Percentiles rank a stretch among this genome's conserved stretches.
These are phyloP conservation scores for Penicillium griseofulvum DNA, from an alignment of 2,329 filamentous ascomycete genomes.

Conservation along the genomic window DNA sequence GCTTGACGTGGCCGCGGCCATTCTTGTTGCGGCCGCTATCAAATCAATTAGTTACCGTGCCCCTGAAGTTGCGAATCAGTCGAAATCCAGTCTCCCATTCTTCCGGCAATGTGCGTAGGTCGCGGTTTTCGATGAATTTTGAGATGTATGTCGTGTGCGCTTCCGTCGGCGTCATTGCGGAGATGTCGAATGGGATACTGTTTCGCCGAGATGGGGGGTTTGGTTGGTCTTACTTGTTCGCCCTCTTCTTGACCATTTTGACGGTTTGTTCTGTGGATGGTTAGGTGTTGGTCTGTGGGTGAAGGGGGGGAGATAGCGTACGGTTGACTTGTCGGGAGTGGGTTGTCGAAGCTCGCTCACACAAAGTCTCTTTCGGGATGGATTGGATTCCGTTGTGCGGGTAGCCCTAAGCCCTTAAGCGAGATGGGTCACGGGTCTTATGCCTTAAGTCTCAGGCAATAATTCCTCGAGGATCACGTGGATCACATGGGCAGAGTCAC, in stretches of 20 bases:
- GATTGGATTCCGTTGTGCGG: conserved; percentile 37
- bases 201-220: conserved; percentile 18
- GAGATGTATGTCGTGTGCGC: conserved; percentile 6
- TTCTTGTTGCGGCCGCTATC: conserved; percentile 98
- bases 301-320: conserved; percentile 32
- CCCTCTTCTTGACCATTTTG: conserved; percentile 74
- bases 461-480: background rate
- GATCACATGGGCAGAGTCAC: conserved; percentile 16
- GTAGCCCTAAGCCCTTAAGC: conserved; percentile 43
- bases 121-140: conserved; percentile 5
- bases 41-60: conserved; percentile 24
- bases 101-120: conserved; percentile 21
- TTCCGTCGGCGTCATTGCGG: conserved; percentile 25
- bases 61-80: conserved; percentile 6
- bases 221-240: conserved; percentile 62
- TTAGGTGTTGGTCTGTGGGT: conserved; percentile 27
- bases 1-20: conserved; percentile 99
- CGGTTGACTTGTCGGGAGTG: conserved; percentile 41
- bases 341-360: conserved; percentile 40
- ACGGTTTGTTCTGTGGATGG: conserved; percentile 47
- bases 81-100: conserved; percentile 20
- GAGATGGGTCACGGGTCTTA: conserved; percentile 30
- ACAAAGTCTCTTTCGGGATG: conserved; percentile 34
- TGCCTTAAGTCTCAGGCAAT: conserved; percentile 4
- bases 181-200: conserved; percentile 28